Evolutionary conservation across 1,284 basidiomycete genomes (phyloP).

Genomic region (Pseudozyma sp.): DNA sequence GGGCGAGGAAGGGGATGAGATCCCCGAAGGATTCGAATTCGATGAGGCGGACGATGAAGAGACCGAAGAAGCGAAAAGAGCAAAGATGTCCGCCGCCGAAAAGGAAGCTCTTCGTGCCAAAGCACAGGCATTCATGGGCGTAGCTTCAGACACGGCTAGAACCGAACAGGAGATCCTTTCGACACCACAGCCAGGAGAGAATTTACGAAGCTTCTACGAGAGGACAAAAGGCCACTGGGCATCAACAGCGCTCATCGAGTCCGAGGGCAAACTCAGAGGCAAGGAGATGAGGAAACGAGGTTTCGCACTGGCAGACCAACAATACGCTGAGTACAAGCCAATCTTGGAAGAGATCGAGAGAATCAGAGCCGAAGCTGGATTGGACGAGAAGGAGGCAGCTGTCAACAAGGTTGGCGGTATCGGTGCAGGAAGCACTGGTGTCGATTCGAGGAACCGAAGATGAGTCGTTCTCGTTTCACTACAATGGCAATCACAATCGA

Average conservation of each 20-base stretch:
- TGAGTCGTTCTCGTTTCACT: slow-evolving; percentile 8
- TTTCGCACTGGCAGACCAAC: slow-evolving; percentile 62
- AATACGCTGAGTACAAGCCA: slow-evolving; percentile 66
- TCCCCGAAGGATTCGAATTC: slow-evolving; percentile 56
- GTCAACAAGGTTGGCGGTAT: slow-evolving; percentile 50
- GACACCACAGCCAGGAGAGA: slow-evolving; percentile 90
- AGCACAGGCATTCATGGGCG: slow-evolving; percentile 80
- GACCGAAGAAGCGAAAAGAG: slow-evolving; percentile 28
- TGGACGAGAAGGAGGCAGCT: slow-evolving; percentile 81
- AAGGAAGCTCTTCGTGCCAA: slow-evolving; percentile 74
- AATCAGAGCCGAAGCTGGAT: slow-evolving; percentile 84
- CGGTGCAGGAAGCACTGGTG: slow-evolving; percentile 43
- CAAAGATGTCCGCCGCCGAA: slow-evolving; percentile 44
- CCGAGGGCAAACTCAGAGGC: slow-evolving; percentile 77
- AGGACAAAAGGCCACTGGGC: slow-evolving; percentile 80
- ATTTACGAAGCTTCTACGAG: slow-evolving; percentile 84
- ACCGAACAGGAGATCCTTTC: slow-evolving; percentile 81
- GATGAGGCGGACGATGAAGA: slow-evolving; percentile 43
- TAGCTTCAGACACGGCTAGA: slow-evolving; percentile 76
- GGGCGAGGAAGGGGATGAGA: slow-evolving; percentile 55
- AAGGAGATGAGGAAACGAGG: slow-evolving; percentile 83
- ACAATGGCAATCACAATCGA: not conserved
- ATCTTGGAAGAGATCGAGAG: slow-evolving; percentile 75
- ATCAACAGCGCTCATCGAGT: slow-evolving; percentile 75
- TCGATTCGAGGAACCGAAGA: slow-evolving; percentile 49